Evolutionary conservation across 2,329 filamentous ascomycete genomes (phyloP), one percentile per base, ranked within the genome.

Genomic region (Dothideomycetes sp.): DNA sequence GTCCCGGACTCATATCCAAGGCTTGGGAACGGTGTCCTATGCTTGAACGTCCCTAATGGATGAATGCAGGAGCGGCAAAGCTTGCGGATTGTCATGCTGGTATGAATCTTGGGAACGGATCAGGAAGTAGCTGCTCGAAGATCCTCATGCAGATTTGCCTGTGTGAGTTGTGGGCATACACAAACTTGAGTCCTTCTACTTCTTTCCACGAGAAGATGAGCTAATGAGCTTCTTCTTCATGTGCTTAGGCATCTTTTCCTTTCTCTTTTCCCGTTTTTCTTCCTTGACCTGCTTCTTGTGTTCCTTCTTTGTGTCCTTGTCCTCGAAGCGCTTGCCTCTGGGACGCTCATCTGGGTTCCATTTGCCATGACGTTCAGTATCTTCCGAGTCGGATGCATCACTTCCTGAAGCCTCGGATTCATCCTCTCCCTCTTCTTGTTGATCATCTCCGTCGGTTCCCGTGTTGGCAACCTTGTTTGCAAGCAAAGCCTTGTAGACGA

Each of bases 161-260:
- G n/a, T n/a, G n/a, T n/a, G n/a, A n/a, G n/a, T n/a, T n/a, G n/a
- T n/a, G n/a, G n/a, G n/a, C n/a, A n/a, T n/a, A n/a, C n/a, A n/a
- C 23, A 25, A 12, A 25, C 23, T 7, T 8, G 23, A 25, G 12
- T 7, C 7, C 27, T 13, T 30, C 50, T 74, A 80, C 66, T 83
- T 82, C 55, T 74, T 76, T 50, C 76, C 54, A 68, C 42, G 76
- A 69, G 12, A 72, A 70, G 47, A 69, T 68, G 52, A 47, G 42
- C 71, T 73, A 18, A 94, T 76, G 44, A 94, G 64, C 59, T 82
- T 84, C 70, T 95, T 96, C 74, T 98, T 98, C 23, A 94, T 50
- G 58, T 93, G 79, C 66, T 98, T 98, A 0, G 91, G 89, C 65
- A 98, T 94, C 70, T 98, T 98, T 4, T 84, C 83, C 62, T 89